Evolutionary conservation across 2,329 filamentous ascomycete genomes (phyloP).

Genomic region (Blastomyces silverae): DNA sequence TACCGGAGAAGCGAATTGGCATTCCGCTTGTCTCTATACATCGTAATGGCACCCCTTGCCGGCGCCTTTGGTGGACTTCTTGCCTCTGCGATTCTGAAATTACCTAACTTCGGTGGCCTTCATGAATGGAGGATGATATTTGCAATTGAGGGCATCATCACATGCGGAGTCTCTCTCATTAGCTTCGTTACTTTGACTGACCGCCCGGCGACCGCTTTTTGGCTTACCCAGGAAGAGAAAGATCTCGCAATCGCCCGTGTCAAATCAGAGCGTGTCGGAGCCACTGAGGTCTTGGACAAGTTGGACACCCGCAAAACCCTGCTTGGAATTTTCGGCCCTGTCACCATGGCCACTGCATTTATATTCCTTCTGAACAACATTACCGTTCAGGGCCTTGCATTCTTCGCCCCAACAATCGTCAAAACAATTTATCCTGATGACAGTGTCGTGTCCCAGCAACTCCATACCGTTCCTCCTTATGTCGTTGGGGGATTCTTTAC

Average conservation of each 20-base stretch:
- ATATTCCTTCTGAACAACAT: conserved; percentile 57
- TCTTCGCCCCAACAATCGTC: conserved; percentile 20
- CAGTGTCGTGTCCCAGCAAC: conserved; percentile 33
- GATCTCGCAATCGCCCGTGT: conserved; percentile 18
- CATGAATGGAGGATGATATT: conserved; percentile 20
- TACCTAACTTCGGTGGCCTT: conserved; percentile 17
- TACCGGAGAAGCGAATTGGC: conserved; percentile 62
- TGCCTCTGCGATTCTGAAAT: conserved; percentile 38
- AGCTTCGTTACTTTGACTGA: conserved; percentile 18
- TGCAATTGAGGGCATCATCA: conserved; percentile 20
- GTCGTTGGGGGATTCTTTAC: conserved; percentile 17
- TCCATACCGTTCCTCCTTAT: conserved; percentile 21
- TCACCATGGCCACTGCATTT: conserved; percentile 17
- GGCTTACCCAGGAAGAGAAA: conserved; percentile 19
- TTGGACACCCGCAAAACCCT: conserved; percentile 15
- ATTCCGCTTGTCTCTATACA: conserved; percentile 61
- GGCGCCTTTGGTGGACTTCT: conserved; percentile 66
- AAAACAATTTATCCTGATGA: conserved; percentile 16
- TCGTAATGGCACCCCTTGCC: conserved; percentile 63
- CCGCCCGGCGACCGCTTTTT: conserved; percentile 17
- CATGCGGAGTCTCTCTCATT: conserved; percentile 17
- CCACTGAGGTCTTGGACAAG: conserved; percentile 18
- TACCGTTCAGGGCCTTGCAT: conserved; percentile 60
- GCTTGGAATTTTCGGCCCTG: conserved; percentile 17
- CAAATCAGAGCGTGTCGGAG: conserved; percentile 19